Percentiles rank a stretch among this genome's conserved stretches.
These are phyloP conservation scores for Sporobolomyces roseus DNA, from an alignment of 768 basidiomycete genomes.

Conservation along the genomic window DNA sequence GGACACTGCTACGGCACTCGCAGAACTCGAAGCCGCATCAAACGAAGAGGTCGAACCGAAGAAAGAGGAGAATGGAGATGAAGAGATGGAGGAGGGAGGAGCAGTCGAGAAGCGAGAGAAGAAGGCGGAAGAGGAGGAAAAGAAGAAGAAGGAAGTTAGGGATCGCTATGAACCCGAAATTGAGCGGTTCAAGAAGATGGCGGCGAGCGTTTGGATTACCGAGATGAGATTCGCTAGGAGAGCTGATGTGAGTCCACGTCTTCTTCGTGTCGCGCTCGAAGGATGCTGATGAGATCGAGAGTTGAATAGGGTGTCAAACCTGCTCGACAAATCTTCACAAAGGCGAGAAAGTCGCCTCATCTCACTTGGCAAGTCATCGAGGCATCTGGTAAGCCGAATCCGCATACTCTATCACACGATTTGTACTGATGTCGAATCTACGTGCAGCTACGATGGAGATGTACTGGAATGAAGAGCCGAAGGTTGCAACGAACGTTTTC, in stretches of 20 bases:
- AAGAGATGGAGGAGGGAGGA: slow-evolving; percentile 39
- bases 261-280: not conserved
- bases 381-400: slow-evolving; percentile 65
- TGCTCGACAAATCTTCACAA: slow-evolving; percentile 70
- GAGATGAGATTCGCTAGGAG: slow-evolving; percentile 90
- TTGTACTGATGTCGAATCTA: not conserved
- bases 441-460: slow-evolving; percentile 84
- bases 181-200: slow-evolving; percentile 59
- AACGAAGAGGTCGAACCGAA: not conserved
- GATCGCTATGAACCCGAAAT: slow-evolving; percentile 53
- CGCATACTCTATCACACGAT: no score
- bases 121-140: slow-evolving; percentile 36
- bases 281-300: not conserved
- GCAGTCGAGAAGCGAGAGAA: slow-evolving; percentile 40
- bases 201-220: slow-evolving; percentile 70
- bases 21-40: slow-evolving; percentile 22
- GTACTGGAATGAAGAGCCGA: slow-evolving; percentile 71
- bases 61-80: slow-evolving; percentile 30
- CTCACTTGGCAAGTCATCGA: slow-evolving; percentile 86
- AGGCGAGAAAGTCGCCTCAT: slow-evolving; percentile 62
- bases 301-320: slow-evolving; percentile 62
- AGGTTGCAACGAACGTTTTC: slow-evolving; percentile 83
- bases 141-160: slow-evolving; percentile 27
- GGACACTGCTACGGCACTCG: slow-evolving; percentile 37
- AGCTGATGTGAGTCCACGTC: slow-evolving; percentile 58